These are phyloP conservation scores for Neurospora hispaniola DNA, from an alignment of 495 filamentous ascomycete genomes.

Conservation along the genomic window DNA sequence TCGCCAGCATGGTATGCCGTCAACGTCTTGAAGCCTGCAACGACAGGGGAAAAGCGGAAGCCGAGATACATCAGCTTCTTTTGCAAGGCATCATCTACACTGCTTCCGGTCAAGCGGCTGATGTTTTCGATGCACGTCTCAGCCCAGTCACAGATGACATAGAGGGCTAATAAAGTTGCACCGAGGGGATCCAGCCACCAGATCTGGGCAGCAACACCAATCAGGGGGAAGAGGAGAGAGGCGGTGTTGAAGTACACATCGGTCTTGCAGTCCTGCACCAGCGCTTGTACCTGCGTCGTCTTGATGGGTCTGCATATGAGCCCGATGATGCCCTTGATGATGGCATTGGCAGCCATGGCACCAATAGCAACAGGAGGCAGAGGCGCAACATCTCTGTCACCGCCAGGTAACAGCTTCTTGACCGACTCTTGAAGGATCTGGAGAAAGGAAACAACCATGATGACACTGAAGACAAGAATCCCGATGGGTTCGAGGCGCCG, in stretches of 20 bases:
- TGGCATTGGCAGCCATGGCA: constrained; percentile 30
- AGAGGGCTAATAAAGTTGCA: constrained; percentile 35
- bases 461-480: constrained; percentile 41
- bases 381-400: constrained; percentile 11
- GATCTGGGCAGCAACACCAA: constrained; percentile 27
- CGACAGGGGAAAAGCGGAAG: constrained; percentile 33
- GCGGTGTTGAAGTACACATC: constrained; percentile 41
- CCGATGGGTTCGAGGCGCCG: constrained; percentile 38
- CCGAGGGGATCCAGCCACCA: constrained; percentile 42
- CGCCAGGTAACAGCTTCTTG: constrained; percentile 29
- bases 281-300: constrained; percentile 40
- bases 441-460: constrained; percentile 42
- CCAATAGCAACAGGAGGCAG: constrained; percentile 32
- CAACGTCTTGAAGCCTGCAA: constrained; percentile 36
- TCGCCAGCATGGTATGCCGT: constrained; percentile 39
- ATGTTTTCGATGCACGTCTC: constrained; percentile 37
- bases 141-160: constrained; percentile 41
- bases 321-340: constrained; percentile 37
- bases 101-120: constrained; percentile 31
- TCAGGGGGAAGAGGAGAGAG: constrained; percentile 38
- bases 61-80: constrained; percentile 37
- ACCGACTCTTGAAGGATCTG: constrained; percentile 40
- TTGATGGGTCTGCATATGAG: constrained; percentile 34
- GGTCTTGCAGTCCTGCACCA: constrained; percentile 40
- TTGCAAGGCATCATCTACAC: constrained; percentile 18